Percentiles rank a stretch among this genome's conserved stretches.
Evolutionary conservation across 2,329 filamentous ascomycete genomes (phyloP).

Genomic region (Mycosphaerella sp.): DNA sequence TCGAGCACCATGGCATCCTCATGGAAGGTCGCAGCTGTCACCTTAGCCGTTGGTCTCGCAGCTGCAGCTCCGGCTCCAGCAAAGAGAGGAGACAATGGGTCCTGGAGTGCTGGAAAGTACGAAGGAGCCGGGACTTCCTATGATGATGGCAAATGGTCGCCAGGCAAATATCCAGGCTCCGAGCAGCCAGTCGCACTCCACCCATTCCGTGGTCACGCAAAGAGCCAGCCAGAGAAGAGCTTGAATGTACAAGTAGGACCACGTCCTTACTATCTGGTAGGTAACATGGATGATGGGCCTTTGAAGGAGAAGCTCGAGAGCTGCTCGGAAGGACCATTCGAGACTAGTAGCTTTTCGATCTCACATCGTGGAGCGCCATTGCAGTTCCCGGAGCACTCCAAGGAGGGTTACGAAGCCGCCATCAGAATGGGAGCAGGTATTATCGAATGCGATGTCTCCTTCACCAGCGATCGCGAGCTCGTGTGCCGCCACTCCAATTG

Average conservation of each 20-base stretch:
- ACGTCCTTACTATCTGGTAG: slow-evolving; percentile 58
- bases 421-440: slow-evolving; percentile 59
- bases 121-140: slow-evolving; percentile 8
- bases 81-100: slow-evolving; percentile 3
- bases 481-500: slow-evolving; percentile 64
- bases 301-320: slow-evolving; percentile 55
- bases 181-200: slow-evolving; percentile 1
- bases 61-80: slow-evolving; percentile 7
- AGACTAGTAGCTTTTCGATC: slow-evolving; percentile 52
- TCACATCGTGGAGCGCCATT: slow-evolving; percentile 57
- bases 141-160: slow-evolving; percentile 3
- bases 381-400: slow-evolving; percentile 59
- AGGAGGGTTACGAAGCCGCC: slow-evolving; percentile 55
- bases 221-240: slow-evolving; percentile 9
- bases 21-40: slow-evolving; percentile 4
- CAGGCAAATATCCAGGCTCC: slow-evolving; percentile 2
- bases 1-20: slow-evolving; percentile 4
- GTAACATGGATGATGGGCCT: slow-evolving; percentile 55
- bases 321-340: slow-evolving; percentile 52
- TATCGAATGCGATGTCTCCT: slow-evolving; percentile 62
- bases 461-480: slow-evolving; percentile 59
- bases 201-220: slow-evolving; percentile 4
- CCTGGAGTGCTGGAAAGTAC: slow-evolving; percentile 3
- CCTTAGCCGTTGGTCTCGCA: slow-evolving; percentile 7
- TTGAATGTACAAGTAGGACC: slow-evolving; percentile 53